Evolutionary conservation across 768 basidiomycete species (phyloP).

Genomic region (Rubroboletus pulcherrimus): DNA sequence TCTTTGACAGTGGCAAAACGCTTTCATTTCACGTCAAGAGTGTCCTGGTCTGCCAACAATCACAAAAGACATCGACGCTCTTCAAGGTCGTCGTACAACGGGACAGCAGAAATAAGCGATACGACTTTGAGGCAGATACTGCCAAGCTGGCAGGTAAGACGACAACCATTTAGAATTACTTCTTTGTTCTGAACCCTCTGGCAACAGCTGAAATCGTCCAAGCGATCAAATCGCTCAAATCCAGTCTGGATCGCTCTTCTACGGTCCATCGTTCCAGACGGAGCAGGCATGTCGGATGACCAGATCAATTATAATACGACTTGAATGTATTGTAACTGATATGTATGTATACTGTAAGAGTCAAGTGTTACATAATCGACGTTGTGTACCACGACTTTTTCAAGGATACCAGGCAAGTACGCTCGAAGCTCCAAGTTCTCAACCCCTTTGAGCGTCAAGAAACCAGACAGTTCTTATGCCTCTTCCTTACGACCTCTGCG

Average conservation of each 20-base stretch:
- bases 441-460: not conserved
- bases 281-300: constrained; percentile 54
- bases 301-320: not conserved
- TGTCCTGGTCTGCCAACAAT: constrained; percentile 80
- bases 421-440: not conserved
- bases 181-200: not conserved
- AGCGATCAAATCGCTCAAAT: constrained; percentile 62
- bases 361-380: constrained; percentile 13
- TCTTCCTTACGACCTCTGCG: constrained; percentile 81
- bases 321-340: not conserved
- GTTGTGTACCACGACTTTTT: not conserved
- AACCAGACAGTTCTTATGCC: constrained; percentile 32
- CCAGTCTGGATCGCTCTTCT: constrained; percentile 58
- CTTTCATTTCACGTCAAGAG: constrained; percentile 90
- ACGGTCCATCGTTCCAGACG: constrained; percentile 60
- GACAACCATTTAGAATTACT: not conserved
- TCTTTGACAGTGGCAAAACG: constrained; percentile 88
- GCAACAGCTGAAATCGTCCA: constrained; percentile 70
- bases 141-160: constrained; percentile 70
- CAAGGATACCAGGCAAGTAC: not conserved
- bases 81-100: constrained; percentile 89
- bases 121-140: constrained; percentile 95
- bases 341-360: not conserved
- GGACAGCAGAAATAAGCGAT: constrained; percentile 76
- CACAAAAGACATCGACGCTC: constrained; percentile 69